These are phyloP conservation scores for Rosa rugosa DNA, from an alignment of 306 rosid species.

Conservation along the genomic window DNA sequence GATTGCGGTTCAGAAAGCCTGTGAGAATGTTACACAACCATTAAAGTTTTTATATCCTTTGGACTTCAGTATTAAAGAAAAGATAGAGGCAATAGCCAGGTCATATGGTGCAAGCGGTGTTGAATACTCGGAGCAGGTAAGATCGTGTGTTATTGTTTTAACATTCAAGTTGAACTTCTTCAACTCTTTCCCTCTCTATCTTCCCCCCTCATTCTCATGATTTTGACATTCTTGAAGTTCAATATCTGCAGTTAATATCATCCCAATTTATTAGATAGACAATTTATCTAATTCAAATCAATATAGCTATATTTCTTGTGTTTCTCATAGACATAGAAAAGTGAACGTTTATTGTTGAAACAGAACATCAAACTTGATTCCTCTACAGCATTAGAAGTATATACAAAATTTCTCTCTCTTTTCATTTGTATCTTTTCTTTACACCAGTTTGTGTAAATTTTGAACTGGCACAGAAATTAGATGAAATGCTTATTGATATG, in stretches of 20 bases:
- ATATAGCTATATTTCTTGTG: neutral
- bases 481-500: neutral
- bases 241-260: neutral
- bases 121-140: slow-evolving; percentile 90
- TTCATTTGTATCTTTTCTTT: neutral
- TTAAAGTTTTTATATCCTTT: slow-evolving; percentile 83
- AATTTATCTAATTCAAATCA: neutral
- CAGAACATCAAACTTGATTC: neutral
- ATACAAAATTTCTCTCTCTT: neutral
- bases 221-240: neutral
- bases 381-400: neutral
- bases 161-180: neutral
- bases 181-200: neutral
- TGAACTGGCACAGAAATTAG: neutral
- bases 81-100: slow-evolving; percentile 90
- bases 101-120: slow-evolving; percentile 92
- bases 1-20: slow-evolving; percentile 79
- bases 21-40: slow-evolving; percentile 71
- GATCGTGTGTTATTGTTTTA: slow-evolving; percentile 1
- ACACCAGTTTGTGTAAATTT: neutral
- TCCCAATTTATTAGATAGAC: neutral
- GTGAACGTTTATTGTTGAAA: neutral
- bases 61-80: slow-evolving; percentile 73
- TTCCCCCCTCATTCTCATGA: neutral
- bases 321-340: neutral